Evolutionary conservation across 352 stramenopile genomes (phyloP), one percentile per base, ranked within the genome.

Genomic region (Pythium monospermum): DNA sequence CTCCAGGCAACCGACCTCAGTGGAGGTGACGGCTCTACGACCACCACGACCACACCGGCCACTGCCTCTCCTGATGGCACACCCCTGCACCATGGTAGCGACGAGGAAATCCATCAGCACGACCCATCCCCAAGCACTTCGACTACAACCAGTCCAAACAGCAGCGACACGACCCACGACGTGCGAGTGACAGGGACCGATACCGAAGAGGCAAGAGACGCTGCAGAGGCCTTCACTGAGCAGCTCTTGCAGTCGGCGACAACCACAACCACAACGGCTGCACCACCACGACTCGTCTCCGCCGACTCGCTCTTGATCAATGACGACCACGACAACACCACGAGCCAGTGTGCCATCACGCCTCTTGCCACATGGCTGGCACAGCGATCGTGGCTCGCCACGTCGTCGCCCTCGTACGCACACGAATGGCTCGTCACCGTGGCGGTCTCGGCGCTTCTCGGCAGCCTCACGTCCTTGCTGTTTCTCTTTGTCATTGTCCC

Each of bases 391-490:
- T n/a, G n/a, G n/a, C 61, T 15, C 41, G 26, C 26, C 50, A 53
- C 33, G 44, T 57, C 13, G 73, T 71, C 25, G 25, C 2, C 33
- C 13, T 18, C 25, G 15, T 43, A 57, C 55, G 71, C 63, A 2
- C 53, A 57, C 30, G 63, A 76, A 33, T 85, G 70, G 77, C 32
- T 85, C 1, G 72, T 72, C 15, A 72, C 73, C 2, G 4, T 64
- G 8, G 40, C 49, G 3, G 33, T 86, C 40, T 73, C 77, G 6
- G 16, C 58, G 1, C 18, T 74, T 8, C 18, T 72, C 22, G 71
- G 56, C 31, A 53, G 53, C 1, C 40, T 73, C 10, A 68, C 64
- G 18, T 71, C 72, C 2, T 36, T 47, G 2, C 15, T 61, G 36
- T 75, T 85, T 30, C 53, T 84, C 2, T 10, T 59, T 13, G 37